Conservation (phyloP, 495 filamentous ascomycete genomes). For the Pyronema domesticum region DNA sequence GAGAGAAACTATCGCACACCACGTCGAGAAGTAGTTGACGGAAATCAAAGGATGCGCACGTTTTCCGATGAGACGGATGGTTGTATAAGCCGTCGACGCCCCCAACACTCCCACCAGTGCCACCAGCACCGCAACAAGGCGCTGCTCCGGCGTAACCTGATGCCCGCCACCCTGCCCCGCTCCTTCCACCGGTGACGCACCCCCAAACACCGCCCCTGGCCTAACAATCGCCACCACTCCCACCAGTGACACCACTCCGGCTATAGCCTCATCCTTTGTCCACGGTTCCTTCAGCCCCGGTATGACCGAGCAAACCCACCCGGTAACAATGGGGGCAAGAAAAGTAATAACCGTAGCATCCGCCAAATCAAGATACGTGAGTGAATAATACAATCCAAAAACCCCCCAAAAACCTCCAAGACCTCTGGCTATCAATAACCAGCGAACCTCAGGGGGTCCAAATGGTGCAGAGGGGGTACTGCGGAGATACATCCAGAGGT, state of each 20-base stretch:
- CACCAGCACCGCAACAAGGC: slow-evolving; percentile 51
- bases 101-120: slow-evolving; percentile 71
- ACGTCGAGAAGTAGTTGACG: slow-evolving; percentile 69
- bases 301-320: slow-evolving; percentile 63
- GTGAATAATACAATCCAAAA: slow-evolving; percentile 61
- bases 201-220: slow-evolving; percentile 42
- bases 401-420: slow-evolving; percentile 73
- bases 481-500: slow-evolving; percentile 57
- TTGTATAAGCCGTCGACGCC: slow-evolving; percentile 55
- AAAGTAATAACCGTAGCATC: slow-evolving; percentile 92
- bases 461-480: slow-evolving; percentile 51
- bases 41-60: slow-evolving; percentile 69
- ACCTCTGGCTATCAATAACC: slow-evolving; percentile 51
- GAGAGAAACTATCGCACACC: slow-evolving; percentile 44
- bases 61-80: slow-evolving; percentile 68
- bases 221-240: slow-evolving; percentile 77
- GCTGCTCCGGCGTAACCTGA: slow-evolving; percentile 42
- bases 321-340: slow-evolving; percentile 62
- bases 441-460: slow-evolving; percentile 45
- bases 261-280: slow-evolving; percentile 57
- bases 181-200: slow-evolving; percentile 16
- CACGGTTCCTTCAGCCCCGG: slow-evolving; percentile 55
- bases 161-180: slow-evolving; percentile 4
- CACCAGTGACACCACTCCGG: slow-evolving; percentile 52
- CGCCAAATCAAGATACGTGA: slow-evolving; percentile 71